Base-by-base conservation (phyloP, 805 yeast genomes). In the Candida tammaniensis region DNA sequence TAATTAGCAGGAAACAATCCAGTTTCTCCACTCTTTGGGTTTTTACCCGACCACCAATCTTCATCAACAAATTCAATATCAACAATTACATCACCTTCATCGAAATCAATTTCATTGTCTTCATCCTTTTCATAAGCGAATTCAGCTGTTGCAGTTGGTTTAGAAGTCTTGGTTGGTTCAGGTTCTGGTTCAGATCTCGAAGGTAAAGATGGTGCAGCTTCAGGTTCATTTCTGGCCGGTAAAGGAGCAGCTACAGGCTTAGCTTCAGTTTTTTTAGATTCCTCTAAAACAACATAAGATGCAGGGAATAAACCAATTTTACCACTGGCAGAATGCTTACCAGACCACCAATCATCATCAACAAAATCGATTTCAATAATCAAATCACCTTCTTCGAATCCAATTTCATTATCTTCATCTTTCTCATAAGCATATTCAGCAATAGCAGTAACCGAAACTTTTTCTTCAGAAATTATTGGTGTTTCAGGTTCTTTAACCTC, bases 1-100 rank as follows among this genome's bases (percentile, higher is more conserved):
- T 85, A 87, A 61, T 86, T 88, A 26, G 95, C 79, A 34, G 98
- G 98, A 79, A 91, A 89, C 36, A 91, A 68, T 38, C 93, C 93
- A 46, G 75, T 72, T 47, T 78, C 83, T 28, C 96, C 96, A 20
- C 78, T 64, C 38, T 60, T 71, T 16, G 55, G 38, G 48, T 81
- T 71, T 42, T 76, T 79, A 33, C 98, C 98, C 35, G 83, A 70
- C 98, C 98, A 93, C 98, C 98, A 93, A 55, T 86, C 96, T 29
- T 86, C 96, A 49, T 88, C 95, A 12, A 86, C 83, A 57, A 86
- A 84, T 48, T 88, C 95, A 43, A 93, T 83, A 40, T 87, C 84
- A 13, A 78, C 67, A 43, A 93, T 87, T 40, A 70, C 51, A 47
- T 87, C 98, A 34, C 91, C 94, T 54, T 86, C 96, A 16, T 68